A percentile compares a stretch with the other conserved stretches of the same genome.
phyloP scores from a whole-genome alignment of 2,329 filamentous ascomycete species.

The Chrysoporthe austroafricana region DNA sequence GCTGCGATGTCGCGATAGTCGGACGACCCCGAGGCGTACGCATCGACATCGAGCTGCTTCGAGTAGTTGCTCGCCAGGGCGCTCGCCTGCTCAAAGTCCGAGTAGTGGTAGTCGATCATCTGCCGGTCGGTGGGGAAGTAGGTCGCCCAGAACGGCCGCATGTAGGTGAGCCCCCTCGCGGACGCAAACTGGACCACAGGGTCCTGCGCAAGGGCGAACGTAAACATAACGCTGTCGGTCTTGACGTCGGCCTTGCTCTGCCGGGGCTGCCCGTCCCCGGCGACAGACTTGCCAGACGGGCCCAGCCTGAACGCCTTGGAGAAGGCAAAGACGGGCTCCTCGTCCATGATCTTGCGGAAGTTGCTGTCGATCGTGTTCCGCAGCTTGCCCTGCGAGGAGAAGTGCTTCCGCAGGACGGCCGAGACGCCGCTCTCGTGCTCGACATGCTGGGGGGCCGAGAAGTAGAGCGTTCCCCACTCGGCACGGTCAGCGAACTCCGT shows the following conservation, averaged over 20 bases:
- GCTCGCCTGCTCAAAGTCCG: constrained; percentile 69
- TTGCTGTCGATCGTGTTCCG: constrained; percentile 67
- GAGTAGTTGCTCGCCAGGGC: constrained; percentile 75
- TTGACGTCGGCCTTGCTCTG: constrained; percentile 24
- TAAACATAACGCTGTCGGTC: constrained; percentile 69
- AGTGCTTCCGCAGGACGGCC: constrained; percentile 65
- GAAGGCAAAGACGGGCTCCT: constrained; percentile 84
- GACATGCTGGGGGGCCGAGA: constrained; percentile 70
- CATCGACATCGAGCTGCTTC: constrained; percentile 69
- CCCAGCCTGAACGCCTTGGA: constrained; percentile 63
- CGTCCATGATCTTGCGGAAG: constrained; percentile 73
- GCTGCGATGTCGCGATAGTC: constrained; percentile 79
- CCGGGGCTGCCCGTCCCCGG: not conserved
- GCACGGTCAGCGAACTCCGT: constrained; percentile 74
- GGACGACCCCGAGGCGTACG: constrained; percentile 72
- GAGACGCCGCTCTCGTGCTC: constrained; percentile 75
- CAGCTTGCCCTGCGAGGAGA: constrained; percentile 69
- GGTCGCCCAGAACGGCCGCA: constrained; percentile 79
- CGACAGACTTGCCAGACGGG: constrained; percentile 33
- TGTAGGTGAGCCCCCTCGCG: constrained; percentile 73
- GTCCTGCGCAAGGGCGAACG: constrained; percentile 76
- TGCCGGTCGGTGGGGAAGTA: constrained; percentile 67
- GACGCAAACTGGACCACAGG: constrained; percentile 81
- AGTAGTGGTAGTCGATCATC: constrained; percentile 76
- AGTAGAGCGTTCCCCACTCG: constrained; percentile 83